Evolutionary conservation across 495 filamentous ascomycete genomes (phyloP).

Genomic region (Penicillium antarcticum): DNA sequence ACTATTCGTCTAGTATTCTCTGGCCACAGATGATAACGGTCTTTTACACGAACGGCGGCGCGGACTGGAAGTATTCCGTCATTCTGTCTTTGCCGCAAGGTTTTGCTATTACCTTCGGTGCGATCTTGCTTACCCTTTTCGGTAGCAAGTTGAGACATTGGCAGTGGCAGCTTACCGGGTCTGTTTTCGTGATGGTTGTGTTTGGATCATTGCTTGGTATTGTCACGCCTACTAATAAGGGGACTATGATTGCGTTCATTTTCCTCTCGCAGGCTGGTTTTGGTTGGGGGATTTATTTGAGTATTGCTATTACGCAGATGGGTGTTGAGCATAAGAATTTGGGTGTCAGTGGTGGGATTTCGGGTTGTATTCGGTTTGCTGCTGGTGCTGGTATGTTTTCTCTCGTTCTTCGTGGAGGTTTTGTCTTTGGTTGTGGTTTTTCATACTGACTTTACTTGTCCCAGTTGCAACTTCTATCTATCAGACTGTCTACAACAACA

Average conservation of each 20-base stretch:
- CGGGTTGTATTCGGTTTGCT: slow-evolving; percentile 23
- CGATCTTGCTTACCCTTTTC: slow-evolving; percentile 17
- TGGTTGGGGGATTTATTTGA: slow-evolving; percentile 23
- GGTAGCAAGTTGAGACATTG: slow-evolving; percentile 21
- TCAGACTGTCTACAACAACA: slow-evolving; percentile 19
- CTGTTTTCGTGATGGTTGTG: slow-evolving; percentile 24
- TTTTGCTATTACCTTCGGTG: slow-evolving; percentile 20
- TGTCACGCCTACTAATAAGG: slow-evolving; percentile 21
- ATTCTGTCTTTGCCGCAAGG: slow-evolving; percentile 22
- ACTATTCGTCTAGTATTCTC: slow-evolving; percentile 26
- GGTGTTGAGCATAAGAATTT: slow-evolving; percentile 26
- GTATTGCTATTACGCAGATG: slow-evolving; percentile 25
- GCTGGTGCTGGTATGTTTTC: slow-evolving; percentile 21
- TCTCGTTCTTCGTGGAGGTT: neutral
- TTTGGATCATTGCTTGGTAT: slow-evolving; percentile 21
- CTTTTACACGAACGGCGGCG: slow-evolving; percentile 18
- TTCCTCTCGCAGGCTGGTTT: slow-evolving; percentile 26
- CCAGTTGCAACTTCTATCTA: slow-evolving; percentile 24
- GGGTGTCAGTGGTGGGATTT: slow-evolving; percentile 24
- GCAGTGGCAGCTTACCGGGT: slow-evolving; percentile 26
- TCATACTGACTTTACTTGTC: neutral
- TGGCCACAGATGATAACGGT: slow-evolving; percentile 26
- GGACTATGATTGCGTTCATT: slow-evolving; percentile 23
- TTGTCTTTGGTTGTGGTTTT: neutral
- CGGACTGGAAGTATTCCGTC: slow-evolving; percentile 21